Evolutionary conservation across 768 basidiomycete species (phyloP), one percentile per base, ranked within the genome.

Genomic region (Rhizopogon vinicolor): DNA sequence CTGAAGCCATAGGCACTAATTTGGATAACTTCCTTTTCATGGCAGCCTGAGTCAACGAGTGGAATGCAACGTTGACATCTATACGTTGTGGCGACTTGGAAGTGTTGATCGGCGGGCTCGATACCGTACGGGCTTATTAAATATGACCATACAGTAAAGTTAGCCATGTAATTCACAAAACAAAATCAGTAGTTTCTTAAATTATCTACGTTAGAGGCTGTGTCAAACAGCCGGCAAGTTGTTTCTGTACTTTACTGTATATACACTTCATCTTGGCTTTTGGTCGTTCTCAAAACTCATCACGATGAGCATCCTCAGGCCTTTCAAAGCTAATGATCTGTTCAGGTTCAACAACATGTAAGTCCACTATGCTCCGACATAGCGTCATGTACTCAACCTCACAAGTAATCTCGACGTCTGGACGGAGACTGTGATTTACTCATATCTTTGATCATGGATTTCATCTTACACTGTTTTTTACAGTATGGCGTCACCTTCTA

Each of bases 301-400:
- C 63, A 75, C 58, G n/a, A 97, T 97, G 94, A 93, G 91, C 68
- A 72, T 94, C 54, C 74, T 90, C 1, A 80, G 94, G 46, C 87
- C 93, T 14, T 95, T 97, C 78, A 80, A 82, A 68, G 91, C 93
- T 10, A 83, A 85, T 0, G 94, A 98, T 71, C 80, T 96, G 72
- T 91, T 96, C 77, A 87, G 82, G 62, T 96, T 95, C 75, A 97
- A 97, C 66, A 91, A 91, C 66, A 82, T 96, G 91, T 89, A 63
- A 58, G 85, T 74, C 2, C 43, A 3, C 3, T 9, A 37, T 10
- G 10, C 14, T n/a, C 39, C 16, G 13, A 22, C 18, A 9, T 33
- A 18, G 35, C 48, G 22, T 25, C 19, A n/a, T 1, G 12, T 8
- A 25, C 18, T 40, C 18, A 42, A 56, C 25, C 42, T 52, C 48